phyloP scores from a whole-genome alignment of 2,329 filamentous ascomycete species.

The Tolypocladium sp. region DNA sequence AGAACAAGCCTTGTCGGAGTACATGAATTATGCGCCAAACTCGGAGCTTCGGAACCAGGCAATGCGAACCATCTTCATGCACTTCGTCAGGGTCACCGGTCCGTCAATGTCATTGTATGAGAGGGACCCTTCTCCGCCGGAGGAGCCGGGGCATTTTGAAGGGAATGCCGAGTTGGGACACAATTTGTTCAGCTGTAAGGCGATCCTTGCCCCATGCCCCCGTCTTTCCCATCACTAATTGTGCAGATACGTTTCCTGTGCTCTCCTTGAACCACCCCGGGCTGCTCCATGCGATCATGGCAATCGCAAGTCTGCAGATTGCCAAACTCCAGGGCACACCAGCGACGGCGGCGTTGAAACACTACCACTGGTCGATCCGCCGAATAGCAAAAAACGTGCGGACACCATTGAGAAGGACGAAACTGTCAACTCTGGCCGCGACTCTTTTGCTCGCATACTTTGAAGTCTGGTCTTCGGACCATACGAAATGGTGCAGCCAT shows the following conservation, averaged over 20 bases:
- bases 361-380: constrained; percentile 81
- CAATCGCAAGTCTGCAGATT: constrained; percentile 78
- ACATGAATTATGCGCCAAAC: constrained; percentile 53
- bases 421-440: constrained; percentile 78
- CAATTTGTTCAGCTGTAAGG: constrained; percentile 54
- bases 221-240: not conserved
- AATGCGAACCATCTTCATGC: constrained; percentile 76
- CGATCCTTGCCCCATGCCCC: constrained; percentile 3
- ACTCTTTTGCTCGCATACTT: constrained; percentile 83
- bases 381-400: constrained; percentile 69
- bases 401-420: constrained; percentile 57
- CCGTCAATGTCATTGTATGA: constrained; percentile 84
- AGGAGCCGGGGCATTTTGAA: constrained; percentile 45
- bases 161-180: constrained; percentile 54
- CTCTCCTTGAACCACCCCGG: constrained; percentile 79
- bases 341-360: constrained; percentile 74
- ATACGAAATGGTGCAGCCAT: constrained; percentile 93
- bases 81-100: constrained; percentile 85
- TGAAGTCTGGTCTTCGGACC: constrained; percentile 89
- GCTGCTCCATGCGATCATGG: constrained; percentile 83
- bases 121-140: constrained; percentile 65
- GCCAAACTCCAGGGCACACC: constrained; percentile 69
- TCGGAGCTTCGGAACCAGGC: constrained; percentile 73
- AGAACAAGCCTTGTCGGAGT: constrained; percentile 50
- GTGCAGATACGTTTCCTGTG: constrained; percentile 66